A percentile compares a stretch with the other conserved stretches of the same genome.
These are phyloP conservation scores for Jamesozyma gamospora DNA, from an alignment of 805 yeast species.

Conservation along the genomic window DNA sequence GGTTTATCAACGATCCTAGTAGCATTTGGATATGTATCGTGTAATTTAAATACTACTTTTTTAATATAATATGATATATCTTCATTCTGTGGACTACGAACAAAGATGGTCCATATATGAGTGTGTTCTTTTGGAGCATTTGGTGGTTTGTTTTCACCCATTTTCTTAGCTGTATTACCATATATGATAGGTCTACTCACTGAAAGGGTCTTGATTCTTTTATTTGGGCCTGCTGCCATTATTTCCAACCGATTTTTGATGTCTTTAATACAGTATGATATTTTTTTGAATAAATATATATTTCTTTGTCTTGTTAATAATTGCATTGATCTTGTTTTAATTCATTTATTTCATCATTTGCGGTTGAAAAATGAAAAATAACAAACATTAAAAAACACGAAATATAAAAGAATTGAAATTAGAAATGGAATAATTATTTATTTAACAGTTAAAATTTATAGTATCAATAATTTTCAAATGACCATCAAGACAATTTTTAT, in stretches of 20 bases:
- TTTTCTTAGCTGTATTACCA: constrained; percentile 71
- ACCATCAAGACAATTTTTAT: constrained; percentile 50
- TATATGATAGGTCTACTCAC: constrained; percentile 70
- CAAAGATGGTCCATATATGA: constrained; percentile 90
- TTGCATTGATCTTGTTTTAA: too few species aligned
- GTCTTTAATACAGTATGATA: too few species aligned
- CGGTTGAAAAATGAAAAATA: too few species aligned
- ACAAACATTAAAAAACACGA: too few species aligned
- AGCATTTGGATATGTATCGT: constrained; percentile 85
- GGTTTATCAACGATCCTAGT: constrained; percentile 81
- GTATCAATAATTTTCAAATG: constrained; percentile 26
- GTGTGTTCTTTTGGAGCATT: constrained; percentile 83
- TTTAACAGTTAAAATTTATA: too few species aligned
- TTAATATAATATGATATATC: constrained; percentile 76
- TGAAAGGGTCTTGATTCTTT: constrained; percentile 43
- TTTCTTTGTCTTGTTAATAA: too few species aligned
- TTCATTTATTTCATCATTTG: too few species aligned
- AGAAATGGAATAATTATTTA: too few species aligned
- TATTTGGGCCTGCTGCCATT: constrained; percentile 21
- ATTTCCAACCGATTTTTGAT: too few species aligned
- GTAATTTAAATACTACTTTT: constrained; percentile 87
- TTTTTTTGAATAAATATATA: too few species aligned
- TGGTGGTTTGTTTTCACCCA: constrained; percentile 44
- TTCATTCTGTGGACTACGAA: constrained; percentile 67
- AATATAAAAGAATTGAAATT: too few species aligned